These are phyloP conservation scores for Rhytidiadelphus loreus DNA, from an alignment of 225 moss, liverwort and hornwort genomes.

Conservation along the genomic window DNA sequence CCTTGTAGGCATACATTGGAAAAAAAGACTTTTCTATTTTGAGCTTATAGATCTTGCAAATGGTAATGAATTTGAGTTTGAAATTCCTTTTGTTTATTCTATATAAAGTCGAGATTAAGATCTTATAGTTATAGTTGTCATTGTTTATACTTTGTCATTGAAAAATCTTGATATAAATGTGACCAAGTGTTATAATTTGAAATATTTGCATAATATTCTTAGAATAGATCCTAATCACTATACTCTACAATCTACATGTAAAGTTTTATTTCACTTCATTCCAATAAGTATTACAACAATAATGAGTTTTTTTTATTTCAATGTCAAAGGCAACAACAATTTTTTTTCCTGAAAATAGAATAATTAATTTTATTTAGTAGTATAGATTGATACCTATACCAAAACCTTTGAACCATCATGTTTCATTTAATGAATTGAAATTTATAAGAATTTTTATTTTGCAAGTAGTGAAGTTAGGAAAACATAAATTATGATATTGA, in stretches of 20 bases:
- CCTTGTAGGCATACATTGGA: no score
- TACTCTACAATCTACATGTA: background rate
- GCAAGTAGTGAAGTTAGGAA: no score
- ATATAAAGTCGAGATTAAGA: background rate
- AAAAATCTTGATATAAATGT: background rate
- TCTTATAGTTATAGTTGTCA: background rate
- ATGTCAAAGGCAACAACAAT: background rate
- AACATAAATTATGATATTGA: no score
- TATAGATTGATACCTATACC: background rate
- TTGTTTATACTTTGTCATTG: background rate
- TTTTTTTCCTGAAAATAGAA: no score
- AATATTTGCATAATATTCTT: background rate
- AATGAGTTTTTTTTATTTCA: accelerated
- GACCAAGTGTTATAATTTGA: no score
- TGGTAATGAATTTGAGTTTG: background rate
- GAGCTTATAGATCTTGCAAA: background rate
- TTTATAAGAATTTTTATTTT: no score
- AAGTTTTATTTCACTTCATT: background rate
- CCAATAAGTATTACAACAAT: background rate
- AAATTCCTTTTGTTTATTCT: background rate
- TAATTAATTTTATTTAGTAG: background rate
- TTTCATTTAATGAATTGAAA: no score
- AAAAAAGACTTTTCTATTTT: background rate
- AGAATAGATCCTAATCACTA: background rate
- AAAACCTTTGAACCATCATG: background rate